These are phyloP conservation scores for Pyrenophora seminiperda DNA, from an alignment of 2,329 filamentous ascomycete genomes.

Conservation along the genomic window DNA sequence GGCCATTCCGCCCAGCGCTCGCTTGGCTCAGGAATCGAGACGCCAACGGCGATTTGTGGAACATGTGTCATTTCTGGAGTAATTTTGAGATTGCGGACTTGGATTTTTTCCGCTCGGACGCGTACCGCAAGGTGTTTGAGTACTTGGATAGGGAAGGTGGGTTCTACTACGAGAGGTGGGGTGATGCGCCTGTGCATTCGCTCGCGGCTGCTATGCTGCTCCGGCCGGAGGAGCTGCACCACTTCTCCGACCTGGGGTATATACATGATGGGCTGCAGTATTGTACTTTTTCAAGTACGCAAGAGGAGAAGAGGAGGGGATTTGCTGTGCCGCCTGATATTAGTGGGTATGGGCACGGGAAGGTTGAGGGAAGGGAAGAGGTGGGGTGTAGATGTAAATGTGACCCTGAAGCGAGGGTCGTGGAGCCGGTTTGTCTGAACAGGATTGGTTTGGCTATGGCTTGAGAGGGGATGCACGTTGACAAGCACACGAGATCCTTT, in stretches of 20 bases:
- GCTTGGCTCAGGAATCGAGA: conserved; percentile 61
- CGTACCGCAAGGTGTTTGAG: conserved; percentile 91
- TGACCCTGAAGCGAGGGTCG: background rate
- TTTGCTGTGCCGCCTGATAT: conserved; percentile 1
- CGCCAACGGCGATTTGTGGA: conserved; percentile 81
- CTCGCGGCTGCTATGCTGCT: conserved; percentile 88
- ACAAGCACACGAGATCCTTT: too few species aligned
- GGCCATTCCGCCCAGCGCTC: conserved; percentile 20
- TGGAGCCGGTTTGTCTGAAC: conserved; percentile 13
- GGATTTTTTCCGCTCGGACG: conserved; percentile 83
- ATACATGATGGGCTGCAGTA: conserved; percentile 53
- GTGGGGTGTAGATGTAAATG: conserved; percentile 11
- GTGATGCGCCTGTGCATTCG: conserved; percentile 92
- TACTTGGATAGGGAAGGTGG: conserved; percentile 60
- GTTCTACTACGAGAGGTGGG: conserved; percentile 62
- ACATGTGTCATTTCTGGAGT: conserved; percentile 96
- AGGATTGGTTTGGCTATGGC: background rate
- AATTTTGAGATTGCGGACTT: conserved; percentile 96
- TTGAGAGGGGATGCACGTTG: too few species aligned
- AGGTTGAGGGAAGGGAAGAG: too few species aligned
- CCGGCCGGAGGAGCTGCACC: conserved; percentile 83
- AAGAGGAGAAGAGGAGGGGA: conserved; percentile 6
- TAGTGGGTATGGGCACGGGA: background rate
- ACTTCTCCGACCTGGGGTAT: conserved; percentile 98
- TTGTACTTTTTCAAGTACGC: conserved; percentile 11